These are phyloP conservation scores for Cystoderma amianthinum DNA, from an alignment of 768 basidiomycete genomes.

Conservation along the genomic window DNA sequence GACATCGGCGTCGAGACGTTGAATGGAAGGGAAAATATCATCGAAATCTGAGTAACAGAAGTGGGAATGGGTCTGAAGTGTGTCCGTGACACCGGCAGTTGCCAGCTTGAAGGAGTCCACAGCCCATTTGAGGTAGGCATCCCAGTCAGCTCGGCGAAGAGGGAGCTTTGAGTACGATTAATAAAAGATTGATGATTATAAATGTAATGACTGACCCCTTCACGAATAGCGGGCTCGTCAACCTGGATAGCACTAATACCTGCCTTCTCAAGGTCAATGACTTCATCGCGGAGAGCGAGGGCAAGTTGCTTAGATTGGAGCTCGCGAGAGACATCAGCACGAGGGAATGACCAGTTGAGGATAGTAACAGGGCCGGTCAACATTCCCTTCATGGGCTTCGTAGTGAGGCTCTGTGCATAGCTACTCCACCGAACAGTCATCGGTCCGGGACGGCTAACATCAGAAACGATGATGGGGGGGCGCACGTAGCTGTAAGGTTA, in stretches of 20 bases:
- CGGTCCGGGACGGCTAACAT: constrained; percentile 85
- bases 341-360: constrained; percentile 99
- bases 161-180: constrained; percentile 55
- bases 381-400: constrained; percentile 99
- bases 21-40: constrained; percentile 97
- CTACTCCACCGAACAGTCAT: constrained; percentile 98
- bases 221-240: constrained; percentile 99
- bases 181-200: constrained; percentile 7
- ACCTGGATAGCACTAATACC: constrained; percentile 98
- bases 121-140: constrained; percentile 94
- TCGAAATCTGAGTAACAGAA: constrained; percentile 99
- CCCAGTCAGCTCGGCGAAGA: constrained; percentile 95
- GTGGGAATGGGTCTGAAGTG: constrained; percentile 97
- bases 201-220: constrained; percentile 58
- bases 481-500: constrained; percentile 73
- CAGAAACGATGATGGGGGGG: constrained; percentile 96
- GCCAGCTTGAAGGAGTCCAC: constrained; percentile 98
- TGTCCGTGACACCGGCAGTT: constrained; percentile 91
- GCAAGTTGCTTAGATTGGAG: constrained; percentile 98
- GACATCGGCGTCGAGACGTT: constrained; percentile 95
- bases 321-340: constrained; percentile 94
- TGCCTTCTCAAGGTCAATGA: constrained; percentile 92
- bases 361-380: constrained; percentile 97
- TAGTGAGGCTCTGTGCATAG: constrained; percentile 92
- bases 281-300: constrained; percentile 96